Evolutionary conservation across 2,329 filamentous ascomycete genomes (phyloP), one percentile per base, ranked within the genome.

Genomic region (Epicoccum sorghinum): DNA sequence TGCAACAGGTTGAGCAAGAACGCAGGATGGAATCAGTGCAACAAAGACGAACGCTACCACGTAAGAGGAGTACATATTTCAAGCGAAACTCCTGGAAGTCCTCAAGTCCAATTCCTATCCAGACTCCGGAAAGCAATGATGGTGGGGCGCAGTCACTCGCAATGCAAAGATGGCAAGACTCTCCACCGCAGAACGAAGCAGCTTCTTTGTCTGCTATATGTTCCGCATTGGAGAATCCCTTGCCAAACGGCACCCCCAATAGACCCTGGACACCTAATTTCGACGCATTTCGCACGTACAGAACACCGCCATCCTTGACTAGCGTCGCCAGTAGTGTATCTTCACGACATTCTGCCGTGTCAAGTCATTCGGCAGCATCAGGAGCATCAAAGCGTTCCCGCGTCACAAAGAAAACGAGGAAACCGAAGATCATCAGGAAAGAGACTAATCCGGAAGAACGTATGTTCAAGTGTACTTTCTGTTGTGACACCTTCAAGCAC

Each of bases 121-220:
- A 41, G 29, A 50, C 54, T n/a, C 48, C 45, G 5, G 49, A 52
- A 24, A 49, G 49, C 4, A 47, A 4, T 32, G 36, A 49, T 36
- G 24, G 25, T 22, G 49, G 35, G 29, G 36, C 39, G 5, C 64
- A 64, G 13, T 62, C 66, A n/a, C 49, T 66, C 12, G 58, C 85
- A 4, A 75, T 88, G 62, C 85, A 88, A 74, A 77, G 86, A 78
- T 88, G 85, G 85, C 81, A 86, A 64, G 77, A 85, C 61, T 87
- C 84, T 50, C 86, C 86, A 30, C 86, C 86, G 24, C 85, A 87
- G 74, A 79, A 87, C 75, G 86, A 88, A 78, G 82, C 85, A 62
- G 85, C 85, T 50, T 79, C 82, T 6, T 79, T 86, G 38, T 82
- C 80, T 36, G 85, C 83, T 74, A 88, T 88, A 75, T 80, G 80